phyloP scores from a whole-genome alignment of 441 rosid species.

The Macaranga tanarius region DNA sequence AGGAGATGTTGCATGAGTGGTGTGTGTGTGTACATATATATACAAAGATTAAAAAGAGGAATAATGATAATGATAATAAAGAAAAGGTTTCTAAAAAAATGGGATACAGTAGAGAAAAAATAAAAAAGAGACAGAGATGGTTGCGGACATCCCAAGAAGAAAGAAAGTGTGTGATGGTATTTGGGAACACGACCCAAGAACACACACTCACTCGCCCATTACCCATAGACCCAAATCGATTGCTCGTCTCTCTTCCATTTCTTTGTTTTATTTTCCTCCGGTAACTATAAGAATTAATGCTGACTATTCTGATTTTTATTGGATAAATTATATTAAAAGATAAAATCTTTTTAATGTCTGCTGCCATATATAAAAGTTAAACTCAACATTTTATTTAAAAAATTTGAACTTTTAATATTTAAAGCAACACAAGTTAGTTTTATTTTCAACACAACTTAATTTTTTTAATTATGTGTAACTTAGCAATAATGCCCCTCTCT shows the following conservation, averaged over 20 bases:
- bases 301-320: too few relatives aligned
- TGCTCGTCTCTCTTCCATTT: slow-evolving; percentile 30
- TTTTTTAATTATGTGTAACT: background rate
- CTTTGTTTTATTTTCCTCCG: too few relatives aligned
- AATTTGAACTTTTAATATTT: too few relatives aligned
- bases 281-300: too few relatives aligned
- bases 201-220: slow-evolving; percentile 15
- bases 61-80: background rate
- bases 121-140: slow-evolving; percentile 26
- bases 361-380: too few relatives aligned
- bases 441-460: too few relatives aligned
- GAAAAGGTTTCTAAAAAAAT: slow-evolving; percentile 20
- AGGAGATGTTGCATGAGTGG: slow-evolving; percentile 42
- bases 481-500: background rate
- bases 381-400: background rate
- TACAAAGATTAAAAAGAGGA: background rate
- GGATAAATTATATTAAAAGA: too few relatives aligned
- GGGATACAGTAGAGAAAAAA: slow-evolving; percentile 14
- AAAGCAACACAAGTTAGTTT: too few relatives aligned
- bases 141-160: slow-evolving; percentile 64
- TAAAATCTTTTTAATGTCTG: too few relatives aligned
- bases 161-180: slow-evolving; percentile 18
- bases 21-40: slow-evolving; percentile 42
- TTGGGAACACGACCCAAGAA: slow-evolving; percentile 49
- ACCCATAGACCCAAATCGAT: slow-evolving; percentile 33